These are phyloP conservation scores for Pseudozyma thailandica DNA, from an alignment of 1,284 basidiomycete genomes.

Conservation along the genomic window DNA sequence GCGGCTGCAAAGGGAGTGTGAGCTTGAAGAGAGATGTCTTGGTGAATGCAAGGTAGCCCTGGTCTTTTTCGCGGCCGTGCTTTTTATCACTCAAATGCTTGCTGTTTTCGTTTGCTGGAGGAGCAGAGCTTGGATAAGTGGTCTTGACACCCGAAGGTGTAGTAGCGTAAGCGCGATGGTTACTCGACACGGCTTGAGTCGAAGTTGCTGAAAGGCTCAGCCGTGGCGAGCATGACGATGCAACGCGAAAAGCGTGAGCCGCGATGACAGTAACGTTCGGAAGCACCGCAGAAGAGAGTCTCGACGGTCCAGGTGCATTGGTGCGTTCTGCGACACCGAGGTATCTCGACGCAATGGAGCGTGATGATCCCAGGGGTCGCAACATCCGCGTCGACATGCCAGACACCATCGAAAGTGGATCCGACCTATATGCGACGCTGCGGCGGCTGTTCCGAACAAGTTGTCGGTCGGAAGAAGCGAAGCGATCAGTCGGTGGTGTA, in stretches of 20 bases:
- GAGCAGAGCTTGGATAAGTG: conserved; percentile 44
- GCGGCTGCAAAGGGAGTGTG: conserved; percentile 45
- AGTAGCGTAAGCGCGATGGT: conserved; percentile 25
- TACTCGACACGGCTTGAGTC: background rate
- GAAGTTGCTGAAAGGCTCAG: background rate
- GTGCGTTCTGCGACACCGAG: background rate
- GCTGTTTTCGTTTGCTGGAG: conserved; percentile 41
- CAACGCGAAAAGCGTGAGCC: background rate
- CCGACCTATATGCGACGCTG: background rate
- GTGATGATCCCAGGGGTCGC: conserved; percentile 7
- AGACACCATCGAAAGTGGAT: conserved; percentile 1
- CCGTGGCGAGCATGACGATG: background rate
- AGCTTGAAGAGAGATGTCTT: conserved; percentile 62
- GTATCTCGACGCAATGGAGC: background rate
- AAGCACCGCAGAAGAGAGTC: background rate
- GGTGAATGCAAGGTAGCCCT: conserved; percentile 60
- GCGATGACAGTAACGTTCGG: background rate
- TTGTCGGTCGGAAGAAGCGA: too few relatives aligned
- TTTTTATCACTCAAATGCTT: conserved; percentile 19
- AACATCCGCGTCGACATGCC: conserved; percentile 12
- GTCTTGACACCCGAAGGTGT: conserved; percentile 46
- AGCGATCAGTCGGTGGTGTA: too few relatives aligned
- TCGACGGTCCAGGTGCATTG: conserved; percentile 1
- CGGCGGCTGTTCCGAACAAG: background rate
- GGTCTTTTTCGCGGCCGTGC: conserved; percentile 27